These are phyloP conservation scores for Trichoderma parareesei DNA, from an alignment of 495 filamentous ascomycete genomes.

Conservation along the genomic window DNA sequence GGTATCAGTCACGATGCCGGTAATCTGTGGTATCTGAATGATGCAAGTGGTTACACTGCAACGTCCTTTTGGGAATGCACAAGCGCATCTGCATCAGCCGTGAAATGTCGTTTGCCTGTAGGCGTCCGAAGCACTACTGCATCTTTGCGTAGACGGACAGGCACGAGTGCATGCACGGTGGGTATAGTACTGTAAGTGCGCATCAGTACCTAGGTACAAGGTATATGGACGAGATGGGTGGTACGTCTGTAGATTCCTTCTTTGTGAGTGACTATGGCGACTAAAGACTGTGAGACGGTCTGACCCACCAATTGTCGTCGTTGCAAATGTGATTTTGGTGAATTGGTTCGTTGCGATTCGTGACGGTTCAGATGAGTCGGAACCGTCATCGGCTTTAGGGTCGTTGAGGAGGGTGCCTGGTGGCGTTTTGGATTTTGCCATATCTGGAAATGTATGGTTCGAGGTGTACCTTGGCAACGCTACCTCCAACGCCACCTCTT, in stretches of 20 bases:
- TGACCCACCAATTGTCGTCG: not conserved
- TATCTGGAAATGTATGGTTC: not conserved
- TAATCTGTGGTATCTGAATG: no score
- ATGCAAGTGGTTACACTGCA: not conserved
- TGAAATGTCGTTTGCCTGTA: not conserved
- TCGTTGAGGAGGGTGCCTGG: not conserved
- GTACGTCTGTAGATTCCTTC: no score
- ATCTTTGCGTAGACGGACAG: not conserved
- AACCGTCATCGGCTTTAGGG: not conserved
- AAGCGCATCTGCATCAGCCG: not conserved
- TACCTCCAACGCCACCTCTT: not conserved
- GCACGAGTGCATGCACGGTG: not conserved
- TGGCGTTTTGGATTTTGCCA: not conserved
- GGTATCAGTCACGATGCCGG: not conserved
- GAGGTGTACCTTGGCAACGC: no score
- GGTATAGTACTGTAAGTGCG: not conserved
- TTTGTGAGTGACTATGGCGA: not conserved
- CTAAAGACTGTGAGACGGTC: not conserved
- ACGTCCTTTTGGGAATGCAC: not conserved
- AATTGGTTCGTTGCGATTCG: not conserved
- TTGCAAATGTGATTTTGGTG: not conserved
- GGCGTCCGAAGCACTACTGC: not conserved
- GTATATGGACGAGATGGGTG: not conserved
- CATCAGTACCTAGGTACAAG: not conserved
- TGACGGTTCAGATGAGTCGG: not conserved